Percentiles rank a stretch among this genome's conserved stretches.
phyloP scores from a whole-genome alignment of 495 filamentous ascomycete genomes.

The Aeminium ludgeri region DNA sequence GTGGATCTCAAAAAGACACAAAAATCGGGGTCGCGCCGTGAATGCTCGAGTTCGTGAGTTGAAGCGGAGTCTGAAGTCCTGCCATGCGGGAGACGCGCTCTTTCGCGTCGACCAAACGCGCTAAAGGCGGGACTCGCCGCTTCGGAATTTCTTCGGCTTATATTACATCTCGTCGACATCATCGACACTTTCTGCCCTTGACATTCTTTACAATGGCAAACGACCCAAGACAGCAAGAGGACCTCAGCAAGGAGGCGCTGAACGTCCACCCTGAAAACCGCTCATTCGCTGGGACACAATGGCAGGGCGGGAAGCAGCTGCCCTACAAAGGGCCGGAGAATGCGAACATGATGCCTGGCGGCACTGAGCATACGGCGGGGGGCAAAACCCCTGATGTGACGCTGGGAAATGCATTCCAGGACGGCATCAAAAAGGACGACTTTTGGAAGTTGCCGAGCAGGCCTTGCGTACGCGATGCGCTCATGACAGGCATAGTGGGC shows the following conservation, averaged over 20 bases:
- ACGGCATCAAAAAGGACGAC: conserved; percentile 49
- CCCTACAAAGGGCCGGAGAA: conserved; percentile 9
- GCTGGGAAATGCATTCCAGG: conserved; percentile 42
- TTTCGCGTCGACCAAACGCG: no score
- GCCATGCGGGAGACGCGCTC: no score
- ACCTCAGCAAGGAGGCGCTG: conserved; percentile 8
- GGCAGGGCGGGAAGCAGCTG: conserved; percentile 7
- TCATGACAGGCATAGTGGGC: conserved; percentile 64
- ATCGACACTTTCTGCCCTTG: background rate
- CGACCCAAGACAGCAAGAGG: conserved; percentile 27
- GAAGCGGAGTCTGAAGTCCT: no score
- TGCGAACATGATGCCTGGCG: conserved; percentile 30
- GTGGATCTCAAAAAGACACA: no score
- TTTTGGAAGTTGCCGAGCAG: conserved; percentile 56
- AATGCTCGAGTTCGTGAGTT: background rate
- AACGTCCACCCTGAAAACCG: conserved; percentile 25
- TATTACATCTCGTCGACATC: background rate
- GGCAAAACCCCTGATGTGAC: conserved; percentile 20
- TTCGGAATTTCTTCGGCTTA: background rate
- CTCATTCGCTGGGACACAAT: conserved; percentile 22
- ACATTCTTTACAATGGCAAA: conserved; percentile 33
- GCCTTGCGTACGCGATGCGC: conserved; percentile 68
- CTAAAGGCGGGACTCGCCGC: no score
- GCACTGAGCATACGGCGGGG: conserved; percentile 29
- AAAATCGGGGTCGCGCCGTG: background rate